These are phyloP conservation scores for Epichloe coenophiala DNA, from an alignment of 2,329 filamentous ascomycete genomes.

Conservation along the genomic window DNA sequence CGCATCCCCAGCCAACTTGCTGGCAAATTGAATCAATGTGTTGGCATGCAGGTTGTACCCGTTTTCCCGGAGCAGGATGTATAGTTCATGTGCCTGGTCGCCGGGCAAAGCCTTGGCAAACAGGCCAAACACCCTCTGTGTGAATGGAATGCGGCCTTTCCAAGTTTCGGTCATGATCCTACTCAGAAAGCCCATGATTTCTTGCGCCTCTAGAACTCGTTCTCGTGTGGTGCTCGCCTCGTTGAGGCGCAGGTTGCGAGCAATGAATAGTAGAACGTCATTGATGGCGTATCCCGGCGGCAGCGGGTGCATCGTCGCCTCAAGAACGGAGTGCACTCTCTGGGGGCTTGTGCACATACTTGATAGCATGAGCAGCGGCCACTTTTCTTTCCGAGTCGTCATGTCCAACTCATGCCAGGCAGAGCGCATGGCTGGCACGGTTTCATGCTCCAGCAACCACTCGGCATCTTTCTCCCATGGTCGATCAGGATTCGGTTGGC, in stretches of 20 bases:
- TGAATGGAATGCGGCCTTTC: conserved; percentile 20
- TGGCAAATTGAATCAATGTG: conserved; percentile 35
- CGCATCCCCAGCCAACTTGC: conserved; percentile 26
- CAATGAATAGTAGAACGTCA: conserved; percentile 22
- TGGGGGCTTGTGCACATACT: conserved; percentile 20
- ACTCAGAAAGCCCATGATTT: conserved; percentile 15
- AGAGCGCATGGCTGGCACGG: conserved; percentile 17
- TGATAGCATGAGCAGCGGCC: conserved; percentile 23
- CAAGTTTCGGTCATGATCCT: conserved; percentile 18
- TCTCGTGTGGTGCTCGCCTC: conserved; percentile 10
- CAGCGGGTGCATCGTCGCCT: conserved; percentile 23
- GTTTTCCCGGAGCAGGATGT: conserved; percentile 18
- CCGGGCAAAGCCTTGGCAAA: conserved; percentile 16
- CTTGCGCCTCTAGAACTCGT: conserved; percentile 14
- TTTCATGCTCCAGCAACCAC: conserved; percentile 18
- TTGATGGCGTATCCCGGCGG: conserved; percentile 25
- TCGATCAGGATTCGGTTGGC: conserved; percentile 7
- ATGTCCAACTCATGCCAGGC: conserved; percentile 19
- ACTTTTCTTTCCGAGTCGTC: conserved; percentile 14
- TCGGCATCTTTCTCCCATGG: conserved; percentile 14
- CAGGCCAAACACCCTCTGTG: conserved; percentile 24
- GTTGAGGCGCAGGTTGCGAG: conserved; percentile 10
- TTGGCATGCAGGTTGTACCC: conserved; percentile 22
- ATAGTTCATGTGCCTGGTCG: conserved; percentile 22
- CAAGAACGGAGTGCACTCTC: conserved; percentile 19